These are phyloP conservation scores for Hirschioporus abietinus DNA, from an alignment of 768 basidiomycete genomes.

Conservation along the genomic window DNA sequence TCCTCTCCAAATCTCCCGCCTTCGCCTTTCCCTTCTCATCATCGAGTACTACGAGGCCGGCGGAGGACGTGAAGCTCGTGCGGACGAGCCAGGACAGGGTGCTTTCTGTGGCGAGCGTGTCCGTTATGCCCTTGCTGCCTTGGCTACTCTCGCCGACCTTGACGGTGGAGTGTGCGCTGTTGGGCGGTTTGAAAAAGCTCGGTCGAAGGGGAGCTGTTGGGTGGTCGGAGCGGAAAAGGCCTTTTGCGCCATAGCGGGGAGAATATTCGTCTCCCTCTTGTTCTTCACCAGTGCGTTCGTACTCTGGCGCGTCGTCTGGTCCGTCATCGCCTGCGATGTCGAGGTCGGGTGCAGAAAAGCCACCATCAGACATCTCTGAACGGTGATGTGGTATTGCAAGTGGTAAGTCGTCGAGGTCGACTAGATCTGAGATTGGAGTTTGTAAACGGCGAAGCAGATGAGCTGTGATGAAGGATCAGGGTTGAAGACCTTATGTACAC, in stretches of 20 bases:
- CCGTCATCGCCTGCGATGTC: background rate
- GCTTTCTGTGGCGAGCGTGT: background rate
- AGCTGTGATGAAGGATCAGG: background rate
- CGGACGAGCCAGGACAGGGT: background rate
- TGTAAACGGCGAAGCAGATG: too few species aligned
- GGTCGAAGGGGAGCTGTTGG: background rate
- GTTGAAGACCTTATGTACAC: background rate
- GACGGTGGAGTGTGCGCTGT: background rate
- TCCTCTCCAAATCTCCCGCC: background rate
- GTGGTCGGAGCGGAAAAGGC: background rate
- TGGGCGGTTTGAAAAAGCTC: background rate
- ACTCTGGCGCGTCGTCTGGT: background rate
- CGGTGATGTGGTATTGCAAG: background rate
- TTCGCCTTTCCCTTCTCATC: background rate
- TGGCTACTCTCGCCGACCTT: background rate
- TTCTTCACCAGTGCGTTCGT: background rate
- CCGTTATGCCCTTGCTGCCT: background rate
- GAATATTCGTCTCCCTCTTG: background rate
- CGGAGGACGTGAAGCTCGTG: background rate
- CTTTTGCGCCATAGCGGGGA: background rate
- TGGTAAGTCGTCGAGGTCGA: too few species aligned
- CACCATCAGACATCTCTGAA: background rate
- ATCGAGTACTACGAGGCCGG: background rate
- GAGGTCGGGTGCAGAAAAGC: background rate
- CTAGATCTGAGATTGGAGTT: background rate